Evolutionary conservation across 352 stramenopile genomes (phyloP), one percentile per base, ranked within the genome.

Genomic region (Phytophthora pistaciae): DNA sequence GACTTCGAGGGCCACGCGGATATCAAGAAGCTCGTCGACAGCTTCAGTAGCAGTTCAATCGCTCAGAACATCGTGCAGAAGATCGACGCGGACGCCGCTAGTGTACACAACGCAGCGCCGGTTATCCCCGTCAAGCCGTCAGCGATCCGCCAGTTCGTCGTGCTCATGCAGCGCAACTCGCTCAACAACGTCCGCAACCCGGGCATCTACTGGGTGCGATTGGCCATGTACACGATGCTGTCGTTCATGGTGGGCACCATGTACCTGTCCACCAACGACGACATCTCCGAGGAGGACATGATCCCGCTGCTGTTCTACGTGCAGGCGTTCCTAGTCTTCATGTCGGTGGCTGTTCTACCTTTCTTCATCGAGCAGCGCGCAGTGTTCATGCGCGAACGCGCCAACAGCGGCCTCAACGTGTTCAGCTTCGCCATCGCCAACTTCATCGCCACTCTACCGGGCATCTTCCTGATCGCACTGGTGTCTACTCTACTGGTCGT

Each of bases 271-370:
- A 74, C 82, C 11, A 70, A 70, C 54, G 49, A 59, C 9, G 55
- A 8, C 21, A 64, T 70, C 36, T 79, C 77, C 64, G 46, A 70
- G 13, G 25, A 68, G 6, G 68, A 80, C 54, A 64, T 85, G 11
- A 78, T 87, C 29, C 77, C 84, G 16, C 65, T 97, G 50, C 70
- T 97, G 14, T 96, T 97, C 72, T 97, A 93, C 75, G 80, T 92
- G 14, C 83, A 94, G 40, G 89, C 88, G 5, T 97, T 98, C 68
- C 80, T 97, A 53, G 87, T 95, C 21, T 97, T 96, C 75, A 98
- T 97, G 90, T 91, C 78, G 21, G 82, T 97, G 36, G 91, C 91
- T 0, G 84, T 84, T 8, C 68, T 98, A 18, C 92, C 92, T 1
- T 89, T 90, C 56, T 86, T 95, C 50, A 91, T 97, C 62, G 83